Conservation (phyloP, 2,329 filamentous ascomycete genomes). For the Parascedosporium putredinis region DNA sequence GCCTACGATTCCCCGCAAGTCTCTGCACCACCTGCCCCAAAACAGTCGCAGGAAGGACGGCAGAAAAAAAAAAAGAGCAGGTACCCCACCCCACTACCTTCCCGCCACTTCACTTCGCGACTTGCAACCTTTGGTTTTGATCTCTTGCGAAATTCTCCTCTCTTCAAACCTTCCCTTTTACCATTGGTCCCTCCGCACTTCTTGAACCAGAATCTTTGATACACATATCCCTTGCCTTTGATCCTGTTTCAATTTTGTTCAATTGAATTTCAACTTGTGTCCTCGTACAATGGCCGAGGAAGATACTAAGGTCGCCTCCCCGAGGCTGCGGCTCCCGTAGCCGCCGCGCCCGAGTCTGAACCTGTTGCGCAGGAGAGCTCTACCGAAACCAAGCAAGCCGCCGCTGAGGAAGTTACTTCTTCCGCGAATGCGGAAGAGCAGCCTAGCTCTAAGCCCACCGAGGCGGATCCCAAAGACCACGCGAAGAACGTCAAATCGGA, state of each 20-base stretch:
- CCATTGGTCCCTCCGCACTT: too few species aligned
- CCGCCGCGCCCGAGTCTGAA: constrained; percentile 14
- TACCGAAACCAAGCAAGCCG: too few species aligned
- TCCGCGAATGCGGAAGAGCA: constrained; percentile 8
- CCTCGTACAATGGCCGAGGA: constrained; percentile 4
- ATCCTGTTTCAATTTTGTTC: neutral
- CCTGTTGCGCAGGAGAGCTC: constrained; percentile 13
- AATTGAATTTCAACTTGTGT: neutral
- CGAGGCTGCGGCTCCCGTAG: constrained; percentile 9
- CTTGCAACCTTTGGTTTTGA: neutral
- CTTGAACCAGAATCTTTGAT: too few species aligned
- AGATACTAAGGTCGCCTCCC: constrained; percentile 6
- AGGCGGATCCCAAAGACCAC: constrained; percentile 28
- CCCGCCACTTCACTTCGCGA: neutral
- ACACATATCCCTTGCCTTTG: too few species aligned
- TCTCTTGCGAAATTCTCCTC: neutral
- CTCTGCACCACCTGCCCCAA: too few species aligned
- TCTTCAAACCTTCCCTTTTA: neutral
- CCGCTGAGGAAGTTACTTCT: constrained; percentile 16
- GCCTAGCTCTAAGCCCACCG: constrained; percentile 11
- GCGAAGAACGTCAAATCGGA: constrained; percentile 61
- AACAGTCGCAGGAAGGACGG: too few species aligned
- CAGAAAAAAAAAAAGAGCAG: neutral
- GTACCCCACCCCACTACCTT: neutral
- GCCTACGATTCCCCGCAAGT: too few species aligned